phyloP scores from a whole-genome alignment of 176 grass and related monocot species.

The Musa schizocarpa region DNA sequence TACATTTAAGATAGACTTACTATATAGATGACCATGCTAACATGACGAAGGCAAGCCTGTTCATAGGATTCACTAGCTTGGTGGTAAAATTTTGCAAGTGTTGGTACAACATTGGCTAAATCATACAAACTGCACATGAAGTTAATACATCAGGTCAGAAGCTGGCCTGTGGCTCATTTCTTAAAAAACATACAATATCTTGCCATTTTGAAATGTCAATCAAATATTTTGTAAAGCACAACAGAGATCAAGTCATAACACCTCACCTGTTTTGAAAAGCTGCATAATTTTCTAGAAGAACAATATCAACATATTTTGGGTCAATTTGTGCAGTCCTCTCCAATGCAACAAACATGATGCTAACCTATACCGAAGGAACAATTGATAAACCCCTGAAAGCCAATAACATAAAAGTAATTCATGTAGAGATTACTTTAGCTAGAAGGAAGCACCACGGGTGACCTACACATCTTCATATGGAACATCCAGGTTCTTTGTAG shows the following conservation, averaged over 20 bases:
- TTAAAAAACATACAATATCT: not conserved
- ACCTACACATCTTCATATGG: too few relatives aligned
- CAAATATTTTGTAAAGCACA: not conserved
- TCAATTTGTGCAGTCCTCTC: slow-evolving; percentile 90
- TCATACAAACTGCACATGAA: slow-evolving; percentile 53
- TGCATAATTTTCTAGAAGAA: slow-evolving; percentile 89
- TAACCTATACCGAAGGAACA: slow-evolving; percentile 39
- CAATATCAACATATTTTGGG: slow-evolving; percentile 82
- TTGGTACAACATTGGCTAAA: slow-evolving; percentile 83
- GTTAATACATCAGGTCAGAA: slow-evolving; percentile 17
- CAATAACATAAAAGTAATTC: not conserved
- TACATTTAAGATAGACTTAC: slow-evolving; percentile 39
- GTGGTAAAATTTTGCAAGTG: slow-evolving; percentile 93
- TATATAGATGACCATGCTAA: slow-evolving; percentile 98
- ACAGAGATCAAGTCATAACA: not conserved
- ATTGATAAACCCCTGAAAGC: not conserved
- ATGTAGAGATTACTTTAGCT: too few relatives aligned
- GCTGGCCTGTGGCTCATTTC: not conserved
- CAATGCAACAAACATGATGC: slow-evolving; percentile 87
- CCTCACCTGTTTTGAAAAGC: slow-evolving; percentile 80
- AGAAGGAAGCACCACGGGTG: too few relatives aligned
- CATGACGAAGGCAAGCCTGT: slow-evolving; percentile 77
- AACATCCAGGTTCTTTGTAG: not conserved
- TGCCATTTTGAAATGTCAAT: not conserved
- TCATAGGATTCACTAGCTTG: slow-evolving; percentile 97